Evolutionary conservation across 176 grass and related monocot species (phyloP).

Genomic region (Dactylis glomerata): DNA sequence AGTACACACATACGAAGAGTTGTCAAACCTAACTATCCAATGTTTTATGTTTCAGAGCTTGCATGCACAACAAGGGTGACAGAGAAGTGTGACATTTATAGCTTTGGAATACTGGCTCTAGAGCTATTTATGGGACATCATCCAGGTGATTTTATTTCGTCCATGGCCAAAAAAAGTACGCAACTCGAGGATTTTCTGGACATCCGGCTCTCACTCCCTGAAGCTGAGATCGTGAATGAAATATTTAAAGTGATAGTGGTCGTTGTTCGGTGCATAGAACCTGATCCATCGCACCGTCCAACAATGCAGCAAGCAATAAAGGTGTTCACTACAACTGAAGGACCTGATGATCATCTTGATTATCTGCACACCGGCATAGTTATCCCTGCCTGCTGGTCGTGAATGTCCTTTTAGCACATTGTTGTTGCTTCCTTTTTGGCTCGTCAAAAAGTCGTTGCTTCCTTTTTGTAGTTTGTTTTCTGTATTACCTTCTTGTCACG

Average conservation of each 20-base stretch:
- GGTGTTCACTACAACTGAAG: not conserved
- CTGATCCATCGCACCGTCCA: not conserved
- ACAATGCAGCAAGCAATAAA: not conserved
- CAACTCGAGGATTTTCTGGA: not conserved
- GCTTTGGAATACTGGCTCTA: not conserved
- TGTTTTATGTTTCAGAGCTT: not conserved
- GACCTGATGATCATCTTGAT: not conserved
- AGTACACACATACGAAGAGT: too few relatives aligned
- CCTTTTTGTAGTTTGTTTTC: not conserved
- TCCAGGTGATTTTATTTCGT: not conserved
- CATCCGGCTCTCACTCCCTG: too few relatives aligned
- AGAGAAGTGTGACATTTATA: not conserved
- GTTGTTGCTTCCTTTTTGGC: not conserved
- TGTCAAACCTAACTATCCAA: too few relatives aligned
- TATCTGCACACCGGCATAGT: not conserved
- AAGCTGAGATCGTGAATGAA: not conserved
- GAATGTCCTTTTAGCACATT: not conserved
- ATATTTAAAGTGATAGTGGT: not conserved
- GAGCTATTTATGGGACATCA: not conserved
- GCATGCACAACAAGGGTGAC: not conserved
- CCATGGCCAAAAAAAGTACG: not conserved
- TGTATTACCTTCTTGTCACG: not conserved
- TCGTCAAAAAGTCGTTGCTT: too few relatives aligned
- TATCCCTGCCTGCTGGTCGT: not conserved
- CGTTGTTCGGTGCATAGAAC: not conserved